These are phyloP conservation scores for Wickerhamiella nectarea DNA, from an alignment of 805 yeast species.

Conservation along the genomic window DNA sequence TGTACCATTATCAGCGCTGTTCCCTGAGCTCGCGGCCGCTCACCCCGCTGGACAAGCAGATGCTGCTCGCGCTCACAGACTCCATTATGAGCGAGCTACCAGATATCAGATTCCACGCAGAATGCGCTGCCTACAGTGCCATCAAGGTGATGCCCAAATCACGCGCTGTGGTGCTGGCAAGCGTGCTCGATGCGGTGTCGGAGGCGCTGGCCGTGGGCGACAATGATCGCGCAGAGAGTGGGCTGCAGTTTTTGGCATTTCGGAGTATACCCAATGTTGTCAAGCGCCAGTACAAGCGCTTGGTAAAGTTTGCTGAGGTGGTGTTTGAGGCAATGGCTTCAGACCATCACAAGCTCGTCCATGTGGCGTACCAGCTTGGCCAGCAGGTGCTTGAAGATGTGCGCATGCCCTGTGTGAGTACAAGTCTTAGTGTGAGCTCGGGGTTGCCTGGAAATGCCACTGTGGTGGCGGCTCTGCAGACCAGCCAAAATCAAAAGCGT, in stretches of 20 bases:
- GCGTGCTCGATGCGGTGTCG: constrained; percentile 37
- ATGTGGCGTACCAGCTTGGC: constrained; percentile 41
- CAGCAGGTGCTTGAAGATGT: constrained; percentile 12
- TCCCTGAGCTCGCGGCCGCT: constrained; percentile 57
- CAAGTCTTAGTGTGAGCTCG: no score
- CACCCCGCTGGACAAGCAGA: constrained; percentile 44
- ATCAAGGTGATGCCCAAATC: constrained; percentile 60
- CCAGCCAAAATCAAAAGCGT: background rate
- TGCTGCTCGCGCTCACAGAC: constrained; percentile 52
- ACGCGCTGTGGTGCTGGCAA: constrained; percentile 39
- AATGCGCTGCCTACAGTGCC: constrained; percentile 48
- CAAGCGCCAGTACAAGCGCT: constrained; percentile 41
- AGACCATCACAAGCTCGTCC: constrained; percentile 43
- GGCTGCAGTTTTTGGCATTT: constrained; percentile 42
- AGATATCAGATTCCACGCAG: constrained; percentile 58
- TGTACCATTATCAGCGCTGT: constrained; percentile 63
- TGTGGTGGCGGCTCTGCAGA: background rate
- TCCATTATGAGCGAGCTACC: constrained; percentile 58
- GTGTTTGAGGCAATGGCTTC: constrained; percentile 44
- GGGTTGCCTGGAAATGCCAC: constrained; percentile 14
- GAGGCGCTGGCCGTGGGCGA: constrained; percentile 38
- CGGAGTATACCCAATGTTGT: constrained; percentile 46
- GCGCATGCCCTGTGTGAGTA: constrained; percentile 27
- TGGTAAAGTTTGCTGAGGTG: constrained; percentile 33
- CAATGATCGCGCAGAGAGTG: constrained; percentile 46